Percentiles rank a stretch among this genome's conserved stretches.
These are phyloP conservation scores for Aspergillus unguis DNA, from an alignment of 2,329 filamentous ascomycete genomes.

Conservation along the genomic window DNA sequence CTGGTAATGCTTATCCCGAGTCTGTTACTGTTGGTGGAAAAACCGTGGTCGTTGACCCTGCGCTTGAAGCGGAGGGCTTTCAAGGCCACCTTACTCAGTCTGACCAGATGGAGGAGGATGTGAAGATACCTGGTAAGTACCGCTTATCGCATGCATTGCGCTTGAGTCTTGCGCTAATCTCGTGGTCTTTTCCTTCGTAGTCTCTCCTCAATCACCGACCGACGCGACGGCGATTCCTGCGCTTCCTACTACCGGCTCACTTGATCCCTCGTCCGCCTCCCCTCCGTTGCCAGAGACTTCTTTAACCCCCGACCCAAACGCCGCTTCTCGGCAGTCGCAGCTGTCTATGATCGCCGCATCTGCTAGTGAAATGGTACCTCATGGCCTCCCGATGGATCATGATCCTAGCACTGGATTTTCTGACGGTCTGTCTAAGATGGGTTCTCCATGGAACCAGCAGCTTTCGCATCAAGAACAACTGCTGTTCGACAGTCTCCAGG, in stretches of 20 bases:
- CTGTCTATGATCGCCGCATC: slow-evolving; percentile 47
- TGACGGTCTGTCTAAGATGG: slow-evolving; percentile 31
- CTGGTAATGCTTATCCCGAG: slow-evolving; percentile 33
- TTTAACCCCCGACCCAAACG: slow-evolving; percentile 34
- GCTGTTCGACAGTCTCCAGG: slow-evolving; percentile 39
- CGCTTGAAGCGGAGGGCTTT: slow-evolving; percentile 41
- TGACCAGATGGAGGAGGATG: slow-evolving; percentile 27
- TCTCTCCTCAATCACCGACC: slow-evolving; percentile 27
- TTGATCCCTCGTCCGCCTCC: slow-evolving; percentile 35
- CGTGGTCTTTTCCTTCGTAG: slow-evolving; percentile 16
- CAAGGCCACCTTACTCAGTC: slow-evolving; percentile 30
- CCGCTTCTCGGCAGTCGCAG: slow-evolving; percentile 41
- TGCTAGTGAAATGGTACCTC: slow-evolving; percentile 45
- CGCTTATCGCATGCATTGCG: slow-evolving; percentile 5
- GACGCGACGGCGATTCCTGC: slow-evolving; percentile 31
- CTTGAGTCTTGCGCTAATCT: slow-evolving; percentile 15
- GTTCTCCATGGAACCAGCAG: slow-evolving; percentile 33
- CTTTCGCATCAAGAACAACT: slow-evolving; percentile 39
- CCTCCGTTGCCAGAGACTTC: slow-evolving; percentile 33
- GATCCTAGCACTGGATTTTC: slow-evolving; percentile 24
- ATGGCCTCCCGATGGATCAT: slow-evolving; percentile 35
- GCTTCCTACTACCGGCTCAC: slow-evolving; percentile 29
- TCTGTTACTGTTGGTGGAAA: slow-evolving; percentile 41
- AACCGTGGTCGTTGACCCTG: slow-evolving; percentile 43
- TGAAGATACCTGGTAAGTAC: slow-evolving; percentile 23